Evolutionary conservation across 768 basidiomycete genomes (phyloP).

Genomic region (Tricholoma flavovirens): DNA sequence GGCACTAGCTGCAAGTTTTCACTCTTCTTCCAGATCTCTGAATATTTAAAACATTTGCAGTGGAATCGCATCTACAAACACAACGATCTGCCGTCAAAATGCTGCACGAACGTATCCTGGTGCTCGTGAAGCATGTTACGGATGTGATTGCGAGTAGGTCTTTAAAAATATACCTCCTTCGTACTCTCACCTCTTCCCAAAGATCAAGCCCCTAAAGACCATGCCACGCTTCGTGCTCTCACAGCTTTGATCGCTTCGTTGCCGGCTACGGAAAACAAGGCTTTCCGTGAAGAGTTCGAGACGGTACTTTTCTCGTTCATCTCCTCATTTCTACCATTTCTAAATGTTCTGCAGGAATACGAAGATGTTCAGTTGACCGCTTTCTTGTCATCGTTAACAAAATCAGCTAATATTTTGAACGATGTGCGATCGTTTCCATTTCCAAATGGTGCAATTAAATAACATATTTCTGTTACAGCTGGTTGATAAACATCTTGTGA

Average conservation of each 20-base stretch:
- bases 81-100: constrained; percentile 95
- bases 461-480: constrained; percentile 34
- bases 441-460: constrained; percentile 1
- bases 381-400: constrained; percentile 83
- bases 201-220: constrained; percentile 76
- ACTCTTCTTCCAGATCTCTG: neutral
- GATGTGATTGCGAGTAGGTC: constrained; percentile 66
- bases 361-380: constrained; percentile 92
- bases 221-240: constrained; percentile 76
- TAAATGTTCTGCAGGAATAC: constrained; percentile 63
- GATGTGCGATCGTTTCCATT: constrained; percentile 54
- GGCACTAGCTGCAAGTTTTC: constrained; percentile 66
- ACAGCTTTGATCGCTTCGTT: constrained; percentile 83
- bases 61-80: constrained; percentile 85
- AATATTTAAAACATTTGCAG: constrained; percentile 34
- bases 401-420: constrained; percentile 81
- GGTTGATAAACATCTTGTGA: constrained; percentile 74
- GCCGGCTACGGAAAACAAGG: constrained; percentile 78
- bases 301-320: constrained; percentile 43
- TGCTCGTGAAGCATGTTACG: constrained; percentile 83
- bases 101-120: constrained; percentile 85
- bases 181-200: neutral
- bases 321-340: neutral
- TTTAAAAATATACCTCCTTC: neutral
- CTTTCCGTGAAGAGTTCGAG: constrained; percentile 84